Evolutionary conservation across 1,139 yeast species (phyloP), one percentile per base, ranked within the genome.

Genomic region (Pichia sp.): DNA sequence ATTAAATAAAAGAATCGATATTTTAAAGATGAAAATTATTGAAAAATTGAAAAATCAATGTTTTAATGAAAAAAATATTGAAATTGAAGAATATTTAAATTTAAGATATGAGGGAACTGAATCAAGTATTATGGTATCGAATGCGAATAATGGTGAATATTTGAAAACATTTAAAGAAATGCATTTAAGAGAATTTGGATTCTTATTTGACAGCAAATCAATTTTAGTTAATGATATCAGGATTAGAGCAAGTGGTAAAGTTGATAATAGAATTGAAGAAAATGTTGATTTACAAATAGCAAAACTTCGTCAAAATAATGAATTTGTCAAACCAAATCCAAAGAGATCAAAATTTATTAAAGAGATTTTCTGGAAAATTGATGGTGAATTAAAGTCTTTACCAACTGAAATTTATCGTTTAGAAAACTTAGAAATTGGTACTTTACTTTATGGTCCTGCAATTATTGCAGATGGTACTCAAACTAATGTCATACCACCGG

Each of bases 81-180:
- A 36, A 3, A 72, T 77, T 51, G 95, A 89, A 61, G 77, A 78
- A 34, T 87, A 78, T 60, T 71, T 89, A 58, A 90, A 90, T 64
- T 73, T 91, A 75, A 76, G 95, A 62, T 91, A 87, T 66, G 80
- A 81, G 56, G 97, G 97, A 8, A 85, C 96, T 19, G 97, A 90
- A 64, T 85, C 96, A 3, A 84, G 85, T 46, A 72, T 91, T 57
- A 84, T 90, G 83, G 80, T 87, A 39, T 63, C 70, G 50, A 76
- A 66, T 56, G 65, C 31, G 14, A 54, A 39, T 6, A 52, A 57
- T 51, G 61, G 61, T 30, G 60, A 60, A 28, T 65, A 60, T 50
- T 44, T 54, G 22, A 54, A 57, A 44, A 59, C 57, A 13, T 65
- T 65, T 48, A 50, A 49, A 38, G 53, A 70, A 9, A 68, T 73